Conservation (phyloP, 345 rosid genomes). For the Eucalyptus caleyi region DNA sequence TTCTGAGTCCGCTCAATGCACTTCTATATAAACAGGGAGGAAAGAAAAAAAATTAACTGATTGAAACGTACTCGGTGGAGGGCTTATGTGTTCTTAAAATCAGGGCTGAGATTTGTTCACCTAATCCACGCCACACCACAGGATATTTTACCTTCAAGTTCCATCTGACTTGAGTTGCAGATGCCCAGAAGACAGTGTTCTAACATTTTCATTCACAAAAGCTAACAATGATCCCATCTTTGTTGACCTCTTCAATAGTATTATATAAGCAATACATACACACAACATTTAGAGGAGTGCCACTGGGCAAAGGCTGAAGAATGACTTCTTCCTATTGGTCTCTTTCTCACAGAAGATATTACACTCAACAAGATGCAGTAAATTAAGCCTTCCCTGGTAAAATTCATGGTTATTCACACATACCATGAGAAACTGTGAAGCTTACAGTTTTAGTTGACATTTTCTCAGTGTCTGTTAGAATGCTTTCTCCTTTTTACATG, state of each 20-base stretch:
- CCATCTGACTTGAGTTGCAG: too few species aligned
- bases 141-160: neutral
- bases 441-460: neutral
- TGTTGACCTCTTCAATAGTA: neutral
- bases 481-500: constrained; percentile 45
- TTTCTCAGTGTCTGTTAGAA: constrained; percentile 52
- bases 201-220: neutral
- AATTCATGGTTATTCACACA: neutral
- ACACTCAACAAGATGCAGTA: neutral
- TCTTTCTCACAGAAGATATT: neutral
- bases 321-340: neutral
- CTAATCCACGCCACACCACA: neutral
- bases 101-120: neutral
- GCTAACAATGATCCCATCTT: neutral
- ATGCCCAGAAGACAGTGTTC: neutral
- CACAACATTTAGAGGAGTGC: neutral
- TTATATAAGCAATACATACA: neutral
- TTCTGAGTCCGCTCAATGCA: neutral
- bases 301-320: neutral
- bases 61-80: neutral
- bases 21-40: neutral
- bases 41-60: neutral
- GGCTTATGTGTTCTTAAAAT: neutral
- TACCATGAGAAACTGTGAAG: neutral
- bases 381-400: too few species aligned